Base-by-base conservation (phyloP, 1,284 basidiomycete species). In the Boletellus deceptivus region DNA sequence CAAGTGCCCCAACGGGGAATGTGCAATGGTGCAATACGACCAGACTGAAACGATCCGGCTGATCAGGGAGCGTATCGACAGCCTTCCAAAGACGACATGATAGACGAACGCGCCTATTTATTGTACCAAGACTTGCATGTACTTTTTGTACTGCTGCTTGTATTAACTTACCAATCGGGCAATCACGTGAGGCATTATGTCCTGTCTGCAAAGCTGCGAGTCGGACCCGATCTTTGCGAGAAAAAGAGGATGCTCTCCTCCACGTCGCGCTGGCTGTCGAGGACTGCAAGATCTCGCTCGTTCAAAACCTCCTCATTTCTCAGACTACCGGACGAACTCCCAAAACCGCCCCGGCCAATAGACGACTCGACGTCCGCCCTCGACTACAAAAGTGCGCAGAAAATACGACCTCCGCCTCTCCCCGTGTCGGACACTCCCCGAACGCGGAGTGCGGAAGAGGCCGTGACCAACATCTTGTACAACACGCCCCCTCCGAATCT, bases 401-500 rank as follows among this genome's bases (percentile, higher is more conserved):
- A 77, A 50, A 79, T 75, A 59, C 80, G 80, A 58, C 92, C 84
- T 49, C 91, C 82, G 66, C 96, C 78, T 64, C 81, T 82, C 68
- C 97, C 88, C 6, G 70, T 82, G 65, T 80, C 84, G 68, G 90
- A 91, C 63, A 64, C 88, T 6, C 88, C 87, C 6, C 79, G 86
- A 40, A 76, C 79, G n/a, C 78, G 87, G 49, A 86, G 82, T 29
- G 93, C 93, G 37, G 93, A 96, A 71, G 93, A 97, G 71, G 91
- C 93, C 37, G 93, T 97, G 24, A 94, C 92, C 20, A 96, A 95
- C 69, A 96, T 97, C 60, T 75, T 96, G 36, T 97, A 95, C 75
- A 98, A 98, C 70, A 98, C 95, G 7, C 94, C 94, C 7, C 90
- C 94, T 17, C 93, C 94, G 2, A 93, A 86, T 67, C 72, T 87